Conservation (phyloP, 208 protist species). For the Trypanosoma lewisi region DNA sequence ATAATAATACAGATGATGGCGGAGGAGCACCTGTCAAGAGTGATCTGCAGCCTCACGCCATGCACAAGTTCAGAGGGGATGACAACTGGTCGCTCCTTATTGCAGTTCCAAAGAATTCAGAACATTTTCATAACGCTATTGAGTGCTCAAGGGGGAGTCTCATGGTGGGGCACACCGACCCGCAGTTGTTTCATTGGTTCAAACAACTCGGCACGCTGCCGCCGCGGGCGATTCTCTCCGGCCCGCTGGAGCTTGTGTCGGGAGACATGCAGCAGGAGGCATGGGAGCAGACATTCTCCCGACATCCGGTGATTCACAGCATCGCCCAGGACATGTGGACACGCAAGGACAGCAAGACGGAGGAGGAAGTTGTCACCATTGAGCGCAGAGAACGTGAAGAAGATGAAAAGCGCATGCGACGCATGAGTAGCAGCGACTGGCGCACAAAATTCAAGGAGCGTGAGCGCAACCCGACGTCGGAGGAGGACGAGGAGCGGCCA, state of each 20-base stretch:
- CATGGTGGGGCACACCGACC: conserved; percentile 88
- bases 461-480: conserved; percentile 76
- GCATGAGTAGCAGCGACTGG: conserved; percentile 90
- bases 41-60: conserved; percentile 80
- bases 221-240: conserved; percentile 72
- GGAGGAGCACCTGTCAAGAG: conserved; percentile 55
- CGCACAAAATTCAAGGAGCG: conserved; percentile 77
- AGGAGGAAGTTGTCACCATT: conserved; percentile 67
- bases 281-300: conserved; percentile 67
- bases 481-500: conserved; percentile 78
- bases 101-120: conserved; percentile 71
- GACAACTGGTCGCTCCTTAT: conserved; percentile 64
- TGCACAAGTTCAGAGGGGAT: conserved; percentile 75
- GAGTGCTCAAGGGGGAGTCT: conserved; percentile 62
- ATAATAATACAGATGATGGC: conserved; percentile 6
- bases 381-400: conserved; percentile 71
- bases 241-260: conserved; percentile 58
- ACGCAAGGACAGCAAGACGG: conserved; percentile 63
- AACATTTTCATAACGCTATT: conserved; percentile 71
- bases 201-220: conserved; percentile 82
- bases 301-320: conserved; percentile 77
- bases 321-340: conserved; percentile 87
- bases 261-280: conserved; percentile 75
- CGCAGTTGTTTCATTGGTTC: conserved; percentile 89
- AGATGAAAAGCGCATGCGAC: conserved; percentile 86